These are phyloP conservation scores for Lactarius quietus DNA, from an alignment of 768 basidiomycete species.

Conservation along the genomic window DNA sequence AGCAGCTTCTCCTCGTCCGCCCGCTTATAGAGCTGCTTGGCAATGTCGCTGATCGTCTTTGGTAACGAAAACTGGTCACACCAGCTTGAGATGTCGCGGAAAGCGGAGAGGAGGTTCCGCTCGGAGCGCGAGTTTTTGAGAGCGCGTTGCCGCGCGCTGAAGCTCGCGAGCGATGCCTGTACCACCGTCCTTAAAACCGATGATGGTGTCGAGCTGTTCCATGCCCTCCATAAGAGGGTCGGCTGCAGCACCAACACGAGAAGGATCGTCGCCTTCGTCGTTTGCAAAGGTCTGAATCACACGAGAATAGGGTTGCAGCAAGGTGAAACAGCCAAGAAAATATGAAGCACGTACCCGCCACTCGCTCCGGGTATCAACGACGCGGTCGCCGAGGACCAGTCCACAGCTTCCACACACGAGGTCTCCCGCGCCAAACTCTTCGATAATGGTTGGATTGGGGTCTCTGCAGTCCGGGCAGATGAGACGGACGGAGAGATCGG, in stretches of 20 bases:
- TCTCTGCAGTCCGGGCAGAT: conserved; percentile 96
- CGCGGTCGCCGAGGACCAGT: conserved; percentile 90
- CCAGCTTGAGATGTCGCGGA: conserved; percentile 88
- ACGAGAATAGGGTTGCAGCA: conserved; percentile 27
- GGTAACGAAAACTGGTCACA: conserved; percentile 95
- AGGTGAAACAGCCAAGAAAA: conserved; percentile 19
- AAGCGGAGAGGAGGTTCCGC: conserved; percentile 82
- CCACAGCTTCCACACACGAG: conserved; percentile 94
- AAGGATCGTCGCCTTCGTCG: conserved; percentile 98
- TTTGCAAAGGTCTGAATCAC: conserved; percentile 91
- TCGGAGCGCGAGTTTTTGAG: conserved; percentile 75
- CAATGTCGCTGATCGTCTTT: conserved; percentile 91
- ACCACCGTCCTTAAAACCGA: conserved; percentile 93
- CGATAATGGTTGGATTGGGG: conserved; percentile 90
- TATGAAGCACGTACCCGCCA: conserved; percentile 70
- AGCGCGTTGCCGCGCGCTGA: conserved; percentile 86
- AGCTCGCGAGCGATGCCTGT: conserved; percentile 89
- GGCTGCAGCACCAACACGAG: conserved; percentile 96
- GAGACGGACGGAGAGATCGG: conserved; percentile 82
- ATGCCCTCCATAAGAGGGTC: conserved; percentile 93
- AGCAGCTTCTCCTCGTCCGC: conserved; percentile 94
- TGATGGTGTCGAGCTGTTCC: conserved; percentile 91
- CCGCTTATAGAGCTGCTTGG: conserved; percentile 96
- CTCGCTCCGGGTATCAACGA: conserved; percentile 98
- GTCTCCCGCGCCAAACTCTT: conserved; percentile 97